Evolutionary conservation across 2,329 filamentous ascomycete genomes (phyloP).

Genomic region (Ophiocordyceps australis): DNA sequence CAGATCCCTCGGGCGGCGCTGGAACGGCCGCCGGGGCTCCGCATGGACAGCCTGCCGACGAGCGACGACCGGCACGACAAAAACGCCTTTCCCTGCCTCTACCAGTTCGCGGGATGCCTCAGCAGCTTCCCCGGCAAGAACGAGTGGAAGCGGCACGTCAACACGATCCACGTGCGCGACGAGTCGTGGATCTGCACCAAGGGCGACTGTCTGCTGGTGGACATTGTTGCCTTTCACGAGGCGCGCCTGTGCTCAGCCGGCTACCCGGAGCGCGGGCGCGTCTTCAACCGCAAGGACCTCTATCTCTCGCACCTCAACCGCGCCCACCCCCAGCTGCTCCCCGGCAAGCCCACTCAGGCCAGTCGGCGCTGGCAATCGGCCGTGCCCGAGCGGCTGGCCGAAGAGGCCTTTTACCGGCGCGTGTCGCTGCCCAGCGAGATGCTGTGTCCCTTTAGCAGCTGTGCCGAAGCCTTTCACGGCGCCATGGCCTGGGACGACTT

Average conservation of each 20-base stretch:
- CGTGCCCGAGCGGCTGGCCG: slow-evolving; percentile 26
- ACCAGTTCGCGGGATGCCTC: slow-evolving; percentile 57
- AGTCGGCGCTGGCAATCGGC: slow-evolving; percentile 6
- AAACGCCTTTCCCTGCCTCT: slow-evolving; percentile 45
- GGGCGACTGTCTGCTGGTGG: slow-evolving; percentile 27
- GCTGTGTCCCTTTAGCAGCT: slow-evolving; percentile 43
- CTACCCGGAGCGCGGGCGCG: slow-evolving; percentile 32
- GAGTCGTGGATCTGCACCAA: slow-evolving; percentile 61
- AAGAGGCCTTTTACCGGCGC: slow-evolving; percentile 38
- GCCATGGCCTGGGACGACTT: slow-evolving; percentile 55
- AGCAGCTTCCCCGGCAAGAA: slow-evolving; percentile 68
- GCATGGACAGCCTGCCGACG: too few species aligned
- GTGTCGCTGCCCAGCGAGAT: slow-evolving; percentile 43
- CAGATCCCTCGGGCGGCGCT: slow-evolving; percentile 17
- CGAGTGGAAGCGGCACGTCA: slow-evolving; percentile 86
- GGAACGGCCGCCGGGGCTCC: slow-evolving; percentile 28
- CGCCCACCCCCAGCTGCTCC: slow-evolving; percentile 41
- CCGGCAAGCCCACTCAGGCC: not conserved
- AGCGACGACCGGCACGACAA: slow-evolving; percentile 1
- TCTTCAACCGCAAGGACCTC: slow-evolving; percentile 83
- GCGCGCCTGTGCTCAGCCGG: slow-evolving; percentile 7
- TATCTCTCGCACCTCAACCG: slow-evolving; percentile 77
- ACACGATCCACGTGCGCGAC: slow-evolving; percentile 60
- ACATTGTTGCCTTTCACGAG: not conserved
- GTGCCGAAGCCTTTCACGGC: slow-evolving; percentile 38